A percentile compares a stretch with the other conserved stretches of the same genome.
Evolutionary conservation across 352 stramenopile species (phyloP).

Genomic region (Phytophthora colocasiae): DNA sequence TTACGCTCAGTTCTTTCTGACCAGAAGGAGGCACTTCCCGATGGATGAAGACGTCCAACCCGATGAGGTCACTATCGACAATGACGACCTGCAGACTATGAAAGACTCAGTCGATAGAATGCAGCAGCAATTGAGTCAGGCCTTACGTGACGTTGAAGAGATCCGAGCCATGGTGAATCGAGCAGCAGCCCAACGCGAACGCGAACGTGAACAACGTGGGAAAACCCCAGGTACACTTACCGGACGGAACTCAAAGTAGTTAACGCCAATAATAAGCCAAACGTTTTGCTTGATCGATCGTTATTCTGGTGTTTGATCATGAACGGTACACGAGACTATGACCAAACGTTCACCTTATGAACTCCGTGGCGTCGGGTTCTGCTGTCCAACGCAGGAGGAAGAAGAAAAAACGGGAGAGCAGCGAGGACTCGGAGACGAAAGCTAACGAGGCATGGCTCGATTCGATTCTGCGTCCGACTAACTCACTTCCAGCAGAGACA

Average conservation of each 20-base stretch:
- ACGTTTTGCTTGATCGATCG: background rate
- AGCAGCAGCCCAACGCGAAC: constrained; percentile 11
- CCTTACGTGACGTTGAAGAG: constrained; percentile 32
- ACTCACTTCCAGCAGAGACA: constrained; percentile 7
- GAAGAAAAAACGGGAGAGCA: constrained; percentile 30
- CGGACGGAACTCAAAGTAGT: too few species aligned
- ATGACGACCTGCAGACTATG: constrained; percentile 32
- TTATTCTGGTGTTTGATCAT: constrained; percentile 13
- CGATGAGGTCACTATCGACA: constrained; percentile 25
- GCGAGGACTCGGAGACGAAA: constrained; percentile 9
- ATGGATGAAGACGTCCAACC: constrained; percentile 10
- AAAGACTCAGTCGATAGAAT: constrained; percentile 36
- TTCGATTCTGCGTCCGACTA: constrained; percentile 25
- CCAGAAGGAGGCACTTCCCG: constrained; percentile 6
- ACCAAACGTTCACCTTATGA: constrained; percentile 56
- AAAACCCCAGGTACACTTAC: too few species aligned
- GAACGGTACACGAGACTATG: constrained; percentile 12
- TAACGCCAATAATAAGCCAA: too few species aligned
- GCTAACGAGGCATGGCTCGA: constrained; percentile 35
- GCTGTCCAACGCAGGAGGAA: constrained; percentile 21
- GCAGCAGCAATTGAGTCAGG: constrained; percentile 38
- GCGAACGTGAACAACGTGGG: constrained; percentile 8
- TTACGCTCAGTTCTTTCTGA: constrained; percentile 15
- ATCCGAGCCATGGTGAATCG: constrained; percentile 35
- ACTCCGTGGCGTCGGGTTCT: constrained; percentile 8